Percentiles rank a stretch among this genome's conserved stretches.
Conservation (phyloP, 2,329 filamentous ascomycete genomes). For the Biscogniauxia mediterranea region DNA sequence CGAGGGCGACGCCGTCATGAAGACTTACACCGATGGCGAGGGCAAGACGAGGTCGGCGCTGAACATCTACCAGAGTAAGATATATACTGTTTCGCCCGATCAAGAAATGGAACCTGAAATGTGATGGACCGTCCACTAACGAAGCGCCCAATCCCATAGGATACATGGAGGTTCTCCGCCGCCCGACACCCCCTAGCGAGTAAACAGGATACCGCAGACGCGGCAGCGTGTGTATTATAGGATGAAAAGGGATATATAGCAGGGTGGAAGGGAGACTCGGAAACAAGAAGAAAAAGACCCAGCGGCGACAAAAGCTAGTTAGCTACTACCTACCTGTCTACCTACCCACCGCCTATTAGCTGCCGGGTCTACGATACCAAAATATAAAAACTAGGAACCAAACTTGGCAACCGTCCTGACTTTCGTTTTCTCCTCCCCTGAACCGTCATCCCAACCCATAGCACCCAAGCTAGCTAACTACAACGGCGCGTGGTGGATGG, state of each 20-base stretch:
- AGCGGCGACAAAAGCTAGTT: too few relatives aligned
- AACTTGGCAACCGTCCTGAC: too few relatives aligned
- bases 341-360: too few relatives aligned
- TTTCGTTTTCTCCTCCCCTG: too few relatives aligned
- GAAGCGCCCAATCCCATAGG: conserved; percentile 31
- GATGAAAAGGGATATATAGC: neutral
- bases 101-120: neutral
- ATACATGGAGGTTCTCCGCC: conserved; percentile 47
- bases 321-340: too few relatives aligned
- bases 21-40: conserved; percentile 64
- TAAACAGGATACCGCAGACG: conserved; percentile 5
- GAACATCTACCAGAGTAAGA: conserved; percentile 77
- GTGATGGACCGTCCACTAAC: neutral
- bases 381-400: too few relatives aligned
- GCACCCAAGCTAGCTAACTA: too few relatives aligned
- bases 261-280: neutral
- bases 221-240: neutral
- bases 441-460: too few relatives aligned
- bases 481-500: too few relatives aligned
- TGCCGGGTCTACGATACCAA: too few relatives aligned
- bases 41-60: conserved; percentile 64
- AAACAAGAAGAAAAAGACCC: too few relatives aligned
- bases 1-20: conserved; percentile 77
- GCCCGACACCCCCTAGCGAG: conserved; percentile 17
- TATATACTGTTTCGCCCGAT: neutral